Conservation (phyloP, 192 early-diverging fungal species). For the Allomyces arbusculus region DNA sequence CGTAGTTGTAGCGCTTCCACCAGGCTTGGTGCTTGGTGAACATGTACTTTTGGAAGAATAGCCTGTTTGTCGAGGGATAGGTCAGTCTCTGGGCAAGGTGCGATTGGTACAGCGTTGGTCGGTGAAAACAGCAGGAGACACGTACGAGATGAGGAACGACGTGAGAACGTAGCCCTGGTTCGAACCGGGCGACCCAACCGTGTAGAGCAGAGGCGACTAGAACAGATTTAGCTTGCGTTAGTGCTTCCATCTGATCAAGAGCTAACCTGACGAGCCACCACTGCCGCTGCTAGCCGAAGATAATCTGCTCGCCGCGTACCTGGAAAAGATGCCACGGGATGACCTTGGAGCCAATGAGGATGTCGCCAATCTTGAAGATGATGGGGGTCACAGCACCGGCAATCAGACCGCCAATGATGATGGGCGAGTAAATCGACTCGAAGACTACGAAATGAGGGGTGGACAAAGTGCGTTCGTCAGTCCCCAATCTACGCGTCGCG, state of each 20-base stretch:
- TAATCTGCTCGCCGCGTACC: no score
- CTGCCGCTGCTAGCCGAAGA: no score
- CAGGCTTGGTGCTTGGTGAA: slow-evolving; percentile 27
- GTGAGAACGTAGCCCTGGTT: not conserved
- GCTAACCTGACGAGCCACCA: no score
- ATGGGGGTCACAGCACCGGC: not conserved
- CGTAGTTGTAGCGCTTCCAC: slow-evolving; percentile 48
- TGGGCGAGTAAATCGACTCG: not conserved
- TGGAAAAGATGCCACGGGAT: not conserved
- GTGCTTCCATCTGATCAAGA: no score
- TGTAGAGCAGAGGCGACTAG: not conserved
- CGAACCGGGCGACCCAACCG: not conserved
- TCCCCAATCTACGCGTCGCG: not conserved
- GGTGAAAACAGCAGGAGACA: no score
- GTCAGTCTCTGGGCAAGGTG: no score
- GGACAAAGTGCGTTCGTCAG: no score
- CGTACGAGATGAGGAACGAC: not conserved
- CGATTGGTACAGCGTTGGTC: no score
- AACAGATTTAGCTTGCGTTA: not conserved
- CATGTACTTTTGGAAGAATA: slow-evolving; percentile 28
- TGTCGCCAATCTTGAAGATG: not conserved
- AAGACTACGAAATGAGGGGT: no score
- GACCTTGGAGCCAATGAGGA: not conserved
- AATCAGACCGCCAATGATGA: not conserved
- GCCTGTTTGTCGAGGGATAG: no score